Percentiles rank a stretch among this genome's conserved stretches.
These are phyloP conservation scores for Iris macrosiphon DNA, from an alignment of 106 monocot species.

Conservation along the genomic window DNA sequence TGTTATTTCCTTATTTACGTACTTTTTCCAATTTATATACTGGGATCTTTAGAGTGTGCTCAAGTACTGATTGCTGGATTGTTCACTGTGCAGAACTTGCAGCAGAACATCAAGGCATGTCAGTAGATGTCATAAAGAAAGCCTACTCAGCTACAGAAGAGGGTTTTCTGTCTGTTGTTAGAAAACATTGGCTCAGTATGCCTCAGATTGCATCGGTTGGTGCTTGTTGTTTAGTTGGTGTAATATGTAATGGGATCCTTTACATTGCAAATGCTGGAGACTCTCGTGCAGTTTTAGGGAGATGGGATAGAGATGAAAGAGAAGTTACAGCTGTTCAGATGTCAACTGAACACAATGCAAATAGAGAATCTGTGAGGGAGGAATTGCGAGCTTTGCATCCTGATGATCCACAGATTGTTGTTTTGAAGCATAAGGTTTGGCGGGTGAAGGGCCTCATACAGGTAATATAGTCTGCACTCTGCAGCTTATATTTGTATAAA, in stretches of 20 bases:
- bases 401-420: constrained; percentile 52
- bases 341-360: constrained; percentile 70
- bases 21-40: too few relatives aligned
- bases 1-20: too few relatives aligned
- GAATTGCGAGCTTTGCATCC: constrained; percentile 60
- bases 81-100: background rate
- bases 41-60: too few relatives aligned
- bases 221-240: constrained; percentile 45
- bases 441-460: constrained; percentile 81
- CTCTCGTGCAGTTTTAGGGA: constrained; percentile 57
- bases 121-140: constrained; percentile 38
- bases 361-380: constrained; percentile 46
- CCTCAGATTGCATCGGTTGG: constrained; percentile 56
- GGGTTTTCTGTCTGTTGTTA: constrained; percentile 46
- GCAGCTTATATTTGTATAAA: too few relatives aligned
- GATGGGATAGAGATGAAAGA: constrained; percentile 13
- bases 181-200: constrained; percentile 29
- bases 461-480: too few relatives aligned
- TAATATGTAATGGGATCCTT: constrained; percentile 37
- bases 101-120: constrained; percentile 32
- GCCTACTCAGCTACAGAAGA: constrained; percentile 43
- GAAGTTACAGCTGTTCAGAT: constrained; percentile 47
- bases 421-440: constrained; percentile 61
- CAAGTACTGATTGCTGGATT: too few relatives aligned
- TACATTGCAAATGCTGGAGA: constrained; percentile 63